phyloP scores from a whole-genome alignment of 2,329 filamentous ascomycete genomes.

The Clonostachys chloroleuca region DNA sequence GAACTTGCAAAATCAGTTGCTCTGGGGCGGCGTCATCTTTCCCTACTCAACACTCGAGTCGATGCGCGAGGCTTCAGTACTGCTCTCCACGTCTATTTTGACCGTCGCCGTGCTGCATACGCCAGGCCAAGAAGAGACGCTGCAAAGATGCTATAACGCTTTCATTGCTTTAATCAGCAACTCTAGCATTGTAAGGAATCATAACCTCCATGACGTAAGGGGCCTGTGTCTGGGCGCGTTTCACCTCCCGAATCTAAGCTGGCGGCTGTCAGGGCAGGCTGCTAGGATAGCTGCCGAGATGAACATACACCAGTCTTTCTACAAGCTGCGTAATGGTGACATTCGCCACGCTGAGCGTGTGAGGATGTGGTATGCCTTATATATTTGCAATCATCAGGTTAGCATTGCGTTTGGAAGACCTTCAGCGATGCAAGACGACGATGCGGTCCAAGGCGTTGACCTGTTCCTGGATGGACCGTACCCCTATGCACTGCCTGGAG shows the following conservation, averaged over 20 bases:
- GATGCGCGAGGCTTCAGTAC: conserved; percentile 9
- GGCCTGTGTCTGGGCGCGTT: conserved; percentile 29
- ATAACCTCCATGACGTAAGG: conserved; percentile 27
- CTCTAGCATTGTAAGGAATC: conserved; percentile 16
- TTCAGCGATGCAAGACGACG: conserved; percentile 24
- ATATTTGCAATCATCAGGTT: conserved; percentile 29
- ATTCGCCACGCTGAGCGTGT: conserved; percentile 24
- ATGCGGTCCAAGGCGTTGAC: conserved; percentile 25
- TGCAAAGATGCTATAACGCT: conserved; percentile 7
- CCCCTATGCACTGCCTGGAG: conserved; percentile 2
- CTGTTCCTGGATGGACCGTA: conserved; percentile 4
- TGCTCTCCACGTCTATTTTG: conserved; percentile 9
- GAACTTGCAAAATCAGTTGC: conserved; percentile 9
- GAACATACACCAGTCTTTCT: conserved; percentile 27
- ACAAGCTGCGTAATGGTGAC: conserved; percentile 22
- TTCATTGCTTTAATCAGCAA: conserved; percentile 9
- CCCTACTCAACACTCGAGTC: conserved; percentile 7
- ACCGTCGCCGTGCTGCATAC: conserved; percentile 12
- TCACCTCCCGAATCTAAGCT: conserved; percentile 29
- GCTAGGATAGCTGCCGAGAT: conserved; percentile 30
- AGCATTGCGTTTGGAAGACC: conserved; percentile 31
- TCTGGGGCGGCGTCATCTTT: conserved; percentile 11
- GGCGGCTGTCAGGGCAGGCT: conserved; percentile 28
- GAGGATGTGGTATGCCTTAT: conserved; percentile 29
- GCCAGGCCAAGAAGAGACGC: conserved; percentile 5